A percentile compares a stretch with the other conserved stretches of the same genome.
These are phyloP conservation scores for Astrothelium subdiscretum DNA, from an alignment of 495 filamentous ascomycete genomes.

Conservation along the genomic window DNA sequence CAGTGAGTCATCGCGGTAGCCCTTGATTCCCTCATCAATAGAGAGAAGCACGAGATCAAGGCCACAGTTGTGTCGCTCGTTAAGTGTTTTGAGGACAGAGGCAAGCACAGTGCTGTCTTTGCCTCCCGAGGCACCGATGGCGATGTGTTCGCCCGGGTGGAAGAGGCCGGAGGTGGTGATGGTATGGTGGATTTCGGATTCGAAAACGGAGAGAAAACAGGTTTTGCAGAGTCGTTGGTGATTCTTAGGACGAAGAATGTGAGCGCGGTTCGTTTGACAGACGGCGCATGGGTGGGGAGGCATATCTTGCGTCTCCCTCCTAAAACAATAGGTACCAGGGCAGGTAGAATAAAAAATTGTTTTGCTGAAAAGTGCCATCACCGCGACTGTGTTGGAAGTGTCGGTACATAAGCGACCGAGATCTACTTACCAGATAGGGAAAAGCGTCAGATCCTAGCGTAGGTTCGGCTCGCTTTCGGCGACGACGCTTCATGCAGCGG, in stretches of 20 bases:
- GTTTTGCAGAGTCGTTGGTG: slow-evolving; percentile 77
- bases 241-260: slow-evolving; percentile 91
- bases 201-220: slow-evolving; percentile 81
- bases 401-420: neutral
- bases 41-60: slow-evolving; percentile 76
- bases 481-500: neutral
- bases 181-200: slow-evolving; percentile 87
- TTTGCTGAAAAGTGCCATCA: too few relatives aligned
- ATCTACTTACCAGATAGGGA: neutral
- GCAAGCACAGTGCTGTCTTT: slow-evolving; percentile 97
- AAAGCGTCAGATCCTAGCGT: neutral
- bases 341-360: too few relatives aligned
- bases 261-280: slow-evolving; percentile 64
- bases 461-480: neutral
- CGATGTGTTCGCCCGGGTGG: slow-evolving; percentile 70
- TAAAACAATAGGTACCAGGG: neutral
- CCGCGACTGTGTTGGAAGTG: too few relatives aligned
- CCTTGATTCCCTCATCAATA: slow-evolving; percentile 94
- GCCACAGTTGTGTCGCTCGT: slow-evolving; percentile 78
- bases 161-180: slow-evolving; percentile 72
- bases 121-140: slow-evolving; percentile 91
- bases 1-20: slow-evolving; percentile 88
- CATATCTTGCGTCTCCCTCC: slow-evolving; percentile 29
- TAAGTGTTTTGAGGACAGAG: slow-evolving; percentile 86
- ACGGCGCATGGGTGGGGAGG: slow-evolving; percentile 54